Evolutionary conservation across 768 basidiomycete species (phyloP).

Genomic region (Gyrodon lividus): DNA sequence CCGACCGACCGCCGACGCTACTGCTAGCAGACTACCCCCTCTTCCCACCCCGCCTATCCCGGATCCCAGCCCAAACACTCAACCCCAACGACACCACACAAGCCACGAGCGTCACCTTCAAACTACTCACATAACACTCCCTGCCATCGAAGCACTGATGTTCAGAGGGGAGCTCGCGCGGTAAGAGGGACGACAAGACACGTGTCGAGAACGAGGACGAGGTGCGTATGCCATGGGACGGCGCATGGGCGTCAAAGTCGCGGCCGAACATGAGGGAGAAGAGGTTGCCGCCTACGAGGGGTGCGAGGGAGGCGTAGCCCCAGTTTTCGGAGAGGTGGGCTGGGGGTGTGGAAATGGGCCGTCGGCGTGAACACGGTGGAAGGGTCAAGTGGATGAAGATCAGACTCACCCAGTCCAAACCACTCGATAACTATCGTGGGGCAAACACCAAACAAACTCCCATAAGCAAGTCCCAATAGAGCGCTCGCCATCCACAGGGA

Average conservation of each 20-base stretch:
- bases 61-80: constrained; percentile 38
- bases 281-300: constrained; percentile 76
- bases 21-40: too few species aligned
- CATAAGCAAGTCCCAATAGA: constrained; percentile 53
- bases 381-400: not conserved
- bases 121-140: constrained; percentile 57
- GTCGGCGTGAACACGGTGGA: not conserved
- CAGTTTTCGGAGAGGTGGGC: constrained; percentile 84
- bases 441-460: constrained; percentile 67
- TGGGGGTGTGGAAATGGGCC: constrained; percentile 18
- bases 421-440: constrained; percentile 83
- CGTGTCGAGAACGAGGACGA: not conserved
- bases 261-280: constrained; percentile 83
- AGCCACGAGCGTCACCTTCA: constrained; percentile 45
- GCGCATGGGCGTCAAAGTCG: constrained; percentile 72
- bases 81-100: constrained; percentile 36
- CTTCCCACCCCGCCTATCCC: constrained; percentile 23
- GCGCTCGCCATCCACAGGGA: constrained; percentile 57
- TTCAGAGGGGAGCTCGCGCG: constrained; percentile 25
- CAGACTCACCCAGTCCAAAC: constrained; percentile 78
- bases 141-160: constrained; percentile 57
- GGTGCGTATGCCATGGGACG: constrained; percentile 7
- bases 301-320: constrained; percentile 74
- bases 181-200: not conserved
- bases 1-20: too few species aligned